phyloP scores from a whole-genome alignment of 208 protist genomes.

The Leishmania tropica region DNA sequence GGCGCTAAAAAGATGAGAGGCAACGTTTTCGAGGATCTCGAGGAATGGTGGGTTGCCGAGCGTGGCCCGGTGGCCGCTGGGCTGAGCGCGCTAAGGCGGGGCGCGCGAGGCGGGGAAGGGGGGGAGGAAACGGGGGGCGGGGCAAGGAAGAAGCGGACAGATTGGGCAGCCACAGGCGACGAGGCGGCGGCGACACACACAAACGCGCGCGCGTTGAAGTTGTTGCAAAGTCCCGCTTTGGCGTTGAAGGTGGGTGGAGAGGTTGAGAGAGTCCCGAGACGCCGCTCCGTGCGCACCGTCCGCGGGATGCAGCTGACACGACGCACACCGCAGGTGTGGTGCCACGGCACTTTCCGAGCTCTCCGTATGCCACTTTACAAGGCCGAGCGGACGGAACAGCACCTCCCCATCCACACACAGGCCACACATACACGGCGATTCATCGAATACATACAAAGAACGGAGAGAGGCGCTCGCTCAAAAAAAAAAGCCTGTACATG shows the following conservation, averaged over 20 bases:
- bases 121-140: neutral
- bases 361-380: no score
- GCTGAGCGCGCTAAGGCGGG: accelerated
- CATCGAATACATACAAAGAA: conserved; percentile 4
- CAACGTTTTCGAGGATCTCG: neutral
- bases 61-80: no score
- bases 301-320: neutral
- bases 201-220: neutral
- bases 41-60: no score
- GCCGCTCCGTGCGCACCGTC: neutral
- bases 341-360: neutral
- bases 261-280: neutral
- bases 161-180: neutral
- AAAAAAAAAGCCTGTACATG: conserved; percentile 15
- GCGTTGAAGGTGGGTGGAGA: neutral
- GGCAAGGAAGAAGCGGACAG: neutral
- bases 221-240: neutral
- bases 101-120: no score
- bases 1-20: neutral
- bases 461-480: neutral
- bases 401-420: neutral
- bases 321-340: neutral
- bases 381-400: neutral
- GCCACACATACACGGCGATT: conserved; percentile 4
- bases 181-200: neutral